Evolutionary conservation across 2,329 filamentous ascomycete genomes (phyloP).

Genomic region (Alternaria panax): DNA sequence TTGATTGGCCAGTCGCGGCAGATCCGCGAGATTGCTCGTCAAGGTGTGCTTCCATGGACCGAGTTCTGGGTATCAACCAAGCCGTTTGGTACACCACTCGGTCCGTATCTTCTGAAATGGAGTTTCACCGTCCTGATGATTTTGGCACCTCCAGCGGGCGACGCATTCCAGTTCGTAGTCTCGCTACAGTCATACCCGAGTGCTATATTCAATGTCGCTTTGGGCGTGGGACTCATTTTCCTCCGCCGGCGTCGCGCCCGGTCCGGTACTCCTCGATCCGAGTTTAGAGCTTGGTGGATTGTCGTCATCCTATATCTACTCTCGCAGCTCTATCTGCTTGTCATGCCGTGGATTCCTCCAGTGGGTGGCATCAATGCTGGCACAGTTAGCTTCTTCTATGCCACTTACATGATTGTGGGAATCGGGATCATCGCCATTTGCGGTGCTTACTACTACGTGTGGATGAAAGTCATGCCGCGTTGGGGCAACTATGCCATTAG

Average conservation of each 20-base stretch:
- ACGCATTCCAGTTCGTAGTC: constrained; percentile 70
- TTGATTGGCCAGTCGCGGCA: constrained; percentile 40
- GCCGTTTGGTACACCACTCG: constrained; percentile 69
- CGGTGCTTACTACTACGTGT: constrained; percentile 36
- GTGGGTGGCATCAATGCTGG: constrained; percentile 56
- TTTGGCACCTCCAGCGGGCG: constrained; percentile 62
- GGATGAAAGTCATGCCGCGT: constrained; percentile 35
- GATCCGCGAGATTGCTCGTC: constrained; percentile 40
- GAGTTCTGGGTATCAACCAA: constrained; percentile 68
- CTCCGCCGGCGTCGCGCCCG: constrained; percentile 36
- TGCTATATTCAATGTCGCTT: constrained; percentile 34
- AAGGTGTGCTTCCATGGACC: constrained; percentile 40
- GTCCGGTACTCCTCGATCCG: constrained; percentile 31
- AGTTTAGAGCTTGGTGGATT: constrained; percentile 35
- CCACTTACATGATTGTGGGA: constrained; percentile 70
- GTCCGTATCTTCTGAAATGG: constrained; percentile 59
- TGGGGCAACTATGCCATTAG: constrained; percentile 34
- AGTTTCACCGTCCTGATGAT: constrained; percentile 38
- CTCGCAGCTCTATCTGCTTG: constrained; percentile 56
- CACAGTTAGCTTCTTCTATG: constrained; percentile 74
- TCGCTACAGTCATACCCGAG: constrained; percentile 39
- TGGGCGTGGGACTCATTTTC: constrained; percentile 36
- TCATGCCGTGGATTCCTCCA: constrained; percentile 77
- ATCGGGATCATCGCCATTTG: constrained; percentile 53
- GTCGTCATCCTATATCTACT: constrained; percentile 35